Evolutionary conservation across 1,139 yeast genomes (phyloP).

Genomic region (Protomyces gravidus): DNA sequence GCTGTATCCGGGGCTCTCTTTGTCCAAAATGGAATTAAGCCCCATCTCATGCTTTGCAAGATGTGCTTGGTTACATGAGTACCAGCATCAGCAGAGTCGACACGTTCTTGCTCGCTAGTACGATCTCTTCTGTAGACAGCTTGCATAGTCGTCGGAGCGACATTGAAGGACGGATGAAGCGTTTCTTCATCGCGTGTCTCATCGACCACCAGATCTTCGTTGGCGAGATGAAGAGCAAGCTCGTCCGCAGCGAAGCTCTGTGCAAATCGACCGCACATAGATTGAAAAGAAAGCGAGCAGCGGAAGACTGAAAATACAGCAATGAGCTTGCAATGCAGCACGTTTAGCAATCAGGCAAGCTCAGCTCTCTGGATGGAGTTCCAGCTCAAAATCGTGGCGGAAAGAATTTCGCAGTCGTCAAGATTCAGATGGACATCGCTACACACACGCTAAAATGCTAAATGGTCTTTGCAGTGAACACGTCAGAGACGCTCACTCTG

Average conservation of each 20-base stretch:
- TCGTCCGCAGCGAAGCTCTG: constrained; percentile 22
- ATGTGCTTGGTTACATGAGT: background rate
- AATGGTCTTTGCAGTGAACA: too few relatives aligned
- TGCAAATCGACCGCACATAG: constrained; percentile 26
- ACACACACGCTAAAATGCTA: too few relatives aligned
- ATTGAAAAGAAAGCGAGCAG: too few relatives aligned
- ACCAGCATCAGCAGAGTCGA: background rate
- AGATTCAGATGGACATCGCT: too few relatives aligned
- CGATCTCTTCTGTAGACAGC: constrained; percentile 19
- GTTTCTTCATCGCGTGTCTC: constrained; percentile 17
- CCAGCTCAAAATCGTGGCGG: too few relatives aligned
- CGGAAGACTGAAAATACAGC: background rate
- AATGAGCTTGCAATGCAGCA: too few relatives aligned
- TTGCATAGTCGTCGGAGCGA: constrained; percentile 16
- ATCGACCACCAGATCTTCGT: constrained; percentile 11
- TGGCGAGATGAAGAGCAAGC: constrained; percentile 16
- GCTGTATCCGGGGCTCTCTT: constrained; percentile 40
- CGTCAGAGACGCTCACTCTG: too few relatives aligned
- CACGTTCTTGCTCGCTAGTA: background rate
- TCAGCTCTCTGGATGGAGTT: too few relatives aligned
- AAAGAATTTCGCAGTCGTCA: too few relatives aligned
- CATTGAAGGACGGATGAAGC: constrained; percentile 20
- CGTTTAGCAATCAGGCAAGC: too few relatives aligned
- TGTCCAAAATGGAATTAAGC: constrained; percentile 55
- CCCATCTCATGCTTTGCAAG: constrained; percentile 47